Evolutionary conservation across 2,329 filamentous ascomycete species (phyloP), one percentile per base, ranked within the genome.

Genomic region (Hymenoscyphus scutula): DNA sequence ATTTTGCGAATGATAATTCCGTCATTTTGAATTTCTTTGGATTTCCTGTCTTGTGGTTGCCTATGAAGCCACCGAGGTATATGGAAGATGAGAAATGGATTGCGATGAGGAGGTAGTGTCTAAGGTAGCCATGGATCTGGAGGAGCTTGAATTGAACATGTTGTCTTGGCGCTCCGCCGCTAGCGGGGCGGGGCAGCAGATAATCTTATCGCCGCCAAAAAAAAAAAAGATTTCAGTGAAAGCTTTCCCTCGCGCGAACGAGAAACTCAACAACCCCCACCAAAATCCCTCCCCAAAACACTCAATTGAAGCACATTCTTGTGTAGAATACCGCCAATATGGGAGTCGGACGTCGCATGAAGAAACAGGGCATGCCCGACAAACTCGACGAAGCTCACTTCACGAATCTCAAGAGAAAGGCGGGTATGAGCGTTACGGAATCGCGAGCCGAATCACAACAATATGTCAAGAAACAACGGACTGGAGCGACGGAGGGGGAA

Each of bases 271-370:
- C 55, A 61, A 56, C 48, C 61, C 37, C 23, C 48, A 56, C 29
- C 32, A 56, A 38, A 59, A 34, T 15, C 23, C 23, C 27, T 17
- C 11, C 27, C 23, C 38, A 13, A 51, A 17, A 25, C 13, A 10
- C 41, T 27, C 56, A 34, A 58, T 51, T 32, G 37, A 5, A 29
- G 25, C 57, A 38, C 32, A 54, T 37, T 29, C 13, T 34, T 41
- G 29, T 48, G 19, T 15, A 8, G 48, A 55, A 27, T 57, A 61
- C 53, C 30, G 68, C 75, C 75, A 86, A 76, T 73, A 97, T 97
- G 93, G 93, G 92, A 81, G 85, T 87, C 66, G 91, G 92, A 76
- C 90, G 92, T 76, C 91, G 93, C 72, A 96, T 97, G 89, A 91
- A 93, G 77, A 97, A 97, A 80, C 95, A 98, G 84, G 94, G 92